A percentile compares a stretch with the other conserved stretches of the same genome.
Evolutionary conservation across 2,329 filamentous ascomycete genomes (phyloP).

Genomic region (Trichoderma simmonsii): DNA sequence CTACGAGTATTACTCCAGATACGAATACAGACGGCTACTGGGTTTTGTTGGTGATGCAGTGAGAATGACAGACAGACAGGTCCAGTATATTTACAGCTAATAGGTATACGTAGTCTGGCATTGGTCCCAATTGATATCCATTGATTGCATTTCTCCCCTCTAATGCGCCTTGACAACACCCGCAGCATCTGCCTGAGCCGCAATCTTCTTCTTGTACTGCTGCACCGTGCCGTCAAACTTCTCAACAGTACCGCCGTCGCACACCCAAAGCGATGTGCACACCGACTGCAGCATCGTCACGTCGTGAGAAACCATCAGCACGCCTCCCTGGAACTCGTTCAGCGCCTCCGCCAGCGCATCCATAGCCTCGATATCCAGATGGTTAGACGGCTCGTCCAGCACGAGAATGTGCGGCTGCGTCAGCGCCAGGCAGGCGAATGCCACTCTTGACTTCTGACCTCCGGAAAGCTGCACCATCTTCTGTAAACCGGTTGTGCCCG

Average conservation of each 20-base stretch:
- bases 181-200: conserved; percentile 79
- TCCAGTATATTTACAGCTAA: neutral
- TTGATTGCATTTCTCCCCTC: neutral
- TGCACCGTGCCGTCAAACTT: conserved; percentile 95
- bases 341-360: conserved; percentile 86
- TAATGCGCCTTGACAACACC: conserved; percentile 75
- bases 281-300: conserved; percentile 98
- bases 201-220: conserved; percentile 96
- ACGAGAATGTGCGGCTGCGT: conserved; percentile 96
- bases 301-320: conserved; percentile 98
- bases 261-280: conserved; percentile 93
- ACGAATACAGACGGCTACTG: neutral
- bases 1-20: neutral
- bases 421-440: conserved; percentile 92
- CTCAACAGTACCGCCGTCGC: conserved; percentile 88
- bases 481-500: conserved; percentile 92
- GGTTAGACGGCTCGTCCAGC: conserved; percentile 97
- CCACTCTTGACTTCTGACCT: conserved; percentile 97
- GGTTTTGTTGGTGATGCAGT: neutral
- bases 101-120: too few species aligned
- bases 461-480: conserved; percentile 93
- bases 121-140: too few species aligned
- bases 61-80: neutral
- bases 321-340: conserved; percentile 84
- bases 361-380: conserved; percentile 99